Base-by-base conservation (phyloP, 2,329 filamentous ascomycete species). In the Colletotrichum echinochloae region DNA sequence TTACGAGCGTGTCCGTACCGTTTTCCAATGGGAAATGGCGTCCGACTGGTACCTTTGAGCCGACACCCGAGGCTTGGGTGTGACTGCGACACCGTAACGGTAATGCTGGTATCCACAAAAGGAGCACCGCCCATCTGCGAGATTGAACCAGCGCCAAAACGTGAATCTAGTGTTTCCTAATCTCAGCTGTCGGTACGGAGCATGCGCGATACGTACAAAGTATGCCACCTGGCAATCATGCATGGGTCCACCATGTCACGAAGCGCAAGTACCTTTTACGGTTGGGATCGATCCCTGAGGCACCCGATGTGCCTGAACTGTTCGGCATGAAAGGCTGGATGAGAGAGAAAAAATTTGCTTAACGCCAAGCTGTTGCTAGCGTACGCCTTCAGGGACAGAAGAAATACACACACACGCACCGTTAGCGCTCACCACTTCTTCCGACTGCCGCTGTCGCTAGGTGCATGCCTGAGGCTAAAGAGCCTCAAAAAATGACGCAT, bases 401-500 rank as follows among this genome's bases (percentile, higher is more conserved):
- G 68, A 63, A 71, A 71, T 39, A 46, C 44, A 37, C 51, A 66
- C 39, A 59, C 56, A 46, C 56, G 35, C 39, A 61, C 54, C 64
- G 44, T 54, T 63, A 65, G 64, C 52, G 65, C 66, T 39, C 48
- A 28, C 55, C 51, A 65, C 44, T 51, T 37, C 44, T 57, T 33
- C 35, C 23, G 51, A 46, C 26, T 35, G 51, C 57, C 37, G 46
- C 33, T 70, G 66, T 59, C 35, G 66, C 49, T 49, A 28, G 48
- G 8, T 57, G 44, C 49, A 49, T 71, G 71, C 71, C 71, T 72
- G 63, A 72, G 68, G 71, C 64, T 60, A 12, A 28, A 56, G 55
- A 65, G 66, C 69, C 69, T 65, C 69, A 70, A 65, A 65, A 70
- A 70, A 71, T 71, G 66, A 71, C 69, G 69, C 69, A 70, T 65